A percentile compares a stretch with the other conserved stretches of the same genome.
Conservation (phyloP, 2,329 filamentous ascomycete genomes). For the Leptosphaerulina australis region DNA sequence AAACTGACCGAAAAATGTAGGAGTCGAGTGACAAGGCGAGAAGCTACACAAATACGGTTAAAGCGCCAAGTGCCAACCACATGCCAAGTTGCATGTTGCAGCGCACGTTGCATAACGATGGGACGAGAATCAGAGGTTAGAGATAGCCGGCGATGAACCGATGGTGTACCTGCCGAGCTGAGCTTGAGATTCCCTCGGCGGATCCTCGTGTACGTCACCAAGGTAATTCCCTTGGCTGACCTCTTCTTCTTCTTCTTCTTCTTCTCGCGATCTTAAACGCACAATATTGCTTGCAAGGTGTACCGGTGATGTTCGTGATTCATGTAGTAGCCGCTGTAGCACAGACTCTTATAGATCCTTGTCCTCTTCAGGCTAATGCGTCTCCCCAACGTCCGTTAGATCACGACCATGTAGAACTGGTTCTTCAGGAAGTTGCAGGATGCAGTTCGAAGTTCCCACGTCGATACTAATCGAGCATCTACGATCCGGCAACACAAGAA, state of each 20-base stretch:
- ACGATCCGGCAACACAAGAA: constrained; percentile 26
- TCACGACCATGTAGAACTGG: not conserved
- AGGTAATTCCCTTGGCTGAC: not conserved
- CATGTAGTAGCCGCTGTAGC: not conserved
- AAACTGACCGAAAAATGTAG: constrained; percentile 15
- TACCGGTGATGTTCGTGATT: not conserved
- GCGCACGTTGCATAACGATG: constrained; percentile 19
- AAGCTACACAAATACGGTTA: constrained; percentile 14
- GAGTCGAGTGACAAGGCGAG: constrained; percentile 9
- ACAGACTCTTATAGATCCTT: not conserved
- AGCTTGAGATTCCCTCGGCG: constrained; percentile 12
- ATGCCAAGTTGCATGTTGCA: constrained; percentile 13
- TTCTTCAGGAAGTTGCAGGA: constrained; percentile 17
- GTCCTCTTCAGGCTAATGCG: not conserved
- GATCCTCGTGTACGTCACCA: constrained; percentile 11
- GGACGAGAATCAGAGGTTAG: constrained; percentile 6
- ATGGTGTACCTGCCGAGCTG: constrained; percentile 20
- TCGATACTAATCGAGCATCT: constrained; percentile 20
- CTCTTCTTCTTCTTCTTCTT: not conserved
- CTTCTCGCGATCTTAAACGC: no score
- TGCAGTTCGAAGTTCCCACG: constrained; percentile 19
- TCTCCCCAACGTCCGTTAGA: no score
- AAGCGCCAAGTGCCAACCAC: constrained; percentile 16
- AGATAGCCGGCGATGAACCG: constrained; percentile 10
- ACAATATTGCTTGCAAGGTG: not conserved